These are phyloP conservation scores for Penicillium cosmopolitanum DNA, from an alignment of 495 filamentous ascomycete genomes.

Conservation along the genomic window DNA sequence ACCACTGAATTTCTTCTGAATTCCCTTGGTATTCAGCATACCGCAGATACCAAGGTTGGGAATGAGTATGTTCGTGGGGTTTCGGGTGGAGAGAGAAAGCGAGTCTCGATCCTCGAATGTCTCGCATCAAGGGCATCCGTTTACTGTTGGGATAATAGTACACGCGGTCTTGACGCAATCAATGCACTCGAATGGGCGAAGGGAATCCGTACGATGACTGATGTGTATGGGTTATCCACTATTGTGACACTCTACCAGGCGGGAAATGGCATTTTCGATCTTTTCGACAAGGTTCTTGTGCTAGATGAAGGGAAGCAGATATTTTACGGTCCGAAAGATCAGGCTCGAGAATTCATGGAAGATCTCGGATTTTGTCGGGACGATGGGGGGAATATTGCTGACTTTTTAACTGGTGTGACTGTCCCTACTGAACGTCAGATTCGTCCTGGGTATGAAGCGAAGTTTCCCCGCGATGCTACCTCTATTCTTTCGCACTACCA, in stretches of 20 bases:
- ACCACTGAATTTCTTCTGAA: constrained; percentile 71
- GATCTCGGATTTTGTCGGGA: constrained; percentile 66
- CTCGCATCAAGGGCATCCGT: constrained; percentile 62
- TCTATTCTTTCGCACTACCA: constrained; percentile 43
- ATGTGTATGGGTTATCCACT: constrained; percentile 47
- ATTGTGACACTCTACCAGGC: constrained; percentile 64
- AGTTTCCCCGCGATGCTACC: constrained; percentile 51
- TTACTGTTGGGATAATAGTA: constrained; percentile 66
- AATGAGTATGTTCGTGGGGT: constrained; percentile 79
- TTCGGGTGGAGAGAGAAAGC: constrained; percentile 81
- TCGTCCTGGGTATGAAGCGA: constrained; percentile 53
- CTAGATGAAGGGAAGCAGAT: constrained; percentile 67
- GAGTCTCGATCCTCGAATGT: constrained; percentile 69
- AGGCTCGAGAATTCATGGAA: constrained; percentile 69
- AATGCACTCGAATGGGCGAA: constrained; percentile 60
- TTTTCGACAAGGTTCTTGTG: constrained; percentile 70
- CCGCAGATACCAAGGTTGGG: constrained; percentile 76
- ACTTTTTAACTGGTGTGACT: constrained; percentile 72
- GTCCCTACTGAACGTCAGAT: constrained; percentile 67
- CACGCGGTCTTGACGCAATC: constrained; percentile 62
- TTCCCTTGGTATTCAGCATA: constrained; percentile 78
- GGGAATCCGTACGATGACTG: constrained; percentile 50
- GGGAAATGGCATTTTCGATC: constrained; percentile 63
- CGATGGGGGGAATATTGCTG: constrained; percentile 68
- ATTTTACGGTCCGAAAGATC: constrained; percentile 61